Conservation (phyloP, 805 yeast species). For the Candida tibetensis region DNA sequence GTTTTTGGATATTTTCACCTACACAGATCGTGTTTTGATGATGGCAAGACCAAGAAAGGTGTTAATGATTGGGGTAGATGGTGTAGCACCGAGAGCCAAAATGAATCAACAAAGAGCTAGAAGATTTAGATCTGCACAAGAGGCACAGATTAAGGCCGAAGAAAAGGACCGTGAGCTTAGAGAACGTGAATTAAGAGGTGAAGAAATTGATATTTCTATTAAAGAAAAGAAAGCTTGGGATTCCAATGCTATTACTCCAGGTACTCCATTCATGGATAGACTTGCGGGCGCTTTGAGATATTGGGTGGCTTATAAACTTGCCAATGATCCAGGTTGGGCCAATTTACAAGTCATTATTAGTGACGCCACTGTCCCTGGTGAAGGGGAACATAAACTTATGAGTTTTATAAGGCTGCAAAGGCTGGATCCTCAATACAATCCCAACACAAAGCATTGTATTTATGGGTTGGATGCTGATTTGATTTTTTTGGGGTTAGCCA, state of each 20-base stretch:
- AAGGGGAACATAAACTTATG: constrained; percentile 99
- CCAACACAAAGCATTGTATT: constrained; percentile 93
- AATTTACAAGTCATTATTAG: constrained; percentile 84
- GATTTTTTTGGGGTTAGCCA: constrained; percentile 91
- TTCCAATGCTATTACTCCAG: constrained; percentile 96
- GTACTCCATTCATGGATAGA: constrained; percentile 96
- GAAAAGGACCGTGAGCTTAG: constrained; percentile 60
- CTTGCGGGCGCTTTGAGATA: constrained; percentile 79
- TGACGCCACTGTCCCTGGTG: constrained; percentile 98
- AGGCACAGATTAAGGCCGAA: constrained; percentile 75
- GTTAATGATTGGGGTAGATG: constrained; percentile 94
- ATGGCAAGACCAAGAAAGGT: constrained; percentile 96
- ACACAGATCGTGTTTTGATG: constrained; percentile 85
- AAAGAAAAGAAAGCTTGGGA: constrained; percentile 85
- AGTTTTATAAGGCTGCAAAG: constrained; percentile 89
- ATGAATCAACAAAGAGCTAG: constrained; percentile 97
- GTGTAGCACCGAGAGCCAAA: constrained; percentile 97
- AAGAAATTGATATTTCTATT: constrained; percentile 70
- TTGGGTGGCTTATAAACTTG: constrained; percentile 88
- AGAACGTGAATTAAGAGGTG: constrained; percentile 65
- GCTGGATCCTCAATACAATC: constrained; percentile 79
- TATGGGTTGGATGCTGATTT: constrained; percentile 98
- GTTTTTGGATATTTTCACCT: constrained; percentile 89
- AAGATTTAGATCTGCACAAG: constrained; percentile 88
- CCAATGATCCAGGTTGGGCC: constrained; percentile 92